A percentile compares a stretch with the other conserved stretches of the same genome.
phyloP scores from a whole-genome alignment of 78 protist genomes.

The Trichosphaerium sp. region DNA sequence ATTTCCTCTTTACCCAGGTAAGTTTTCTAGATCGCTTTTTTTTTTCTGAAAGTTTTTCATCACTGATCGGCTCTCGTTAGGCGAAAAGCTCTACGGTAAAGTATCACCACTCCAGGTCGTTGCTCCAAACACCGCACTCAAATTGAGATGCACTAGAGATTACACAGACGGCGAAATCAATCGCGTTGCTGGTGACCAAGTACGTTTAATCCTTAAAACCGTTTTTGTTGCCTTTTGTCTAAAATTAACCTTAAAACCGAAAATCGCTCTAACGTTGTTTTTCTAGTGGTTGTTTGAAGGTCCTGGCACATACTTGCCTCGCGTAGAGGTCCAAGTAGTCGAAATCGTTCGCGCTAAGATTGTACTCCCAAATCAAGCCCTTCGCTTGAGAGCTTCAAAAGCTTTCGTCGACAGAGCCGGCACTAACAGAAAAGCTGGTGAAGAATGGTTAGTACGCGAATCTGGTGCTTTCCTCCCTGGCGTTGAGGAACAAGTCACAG shows the following conservation, averaged over 20 bases:
- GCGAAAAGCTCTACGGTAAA: slow-evolving; percentile 42
- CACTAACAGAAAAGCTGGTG: slow-evolving; percentile 59
- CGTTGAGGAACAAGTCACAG: slow-evolving; percentile 65
- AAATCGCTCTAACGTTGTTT: too few species aligned
- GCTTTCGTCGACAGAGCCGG: slow-evolving; percentile 22
- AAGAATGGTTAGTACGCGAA: slow-evolving; percentile 67
- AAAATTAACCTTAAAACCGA: too few species aligned
- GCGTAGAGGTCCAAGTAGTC: slow-evolving; percentile 45
- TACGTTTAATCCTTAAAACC: slow-evolving; percentile 34
- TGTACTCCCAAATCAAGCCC: slow-evolving; percentile 53
- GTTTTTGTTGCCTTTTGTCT: slow-evolving; percentile 32
- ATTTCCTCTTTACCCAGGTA: slow-evolving; percentile 84
- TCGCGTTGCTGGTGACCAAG: slow-evolving; percentile 61
- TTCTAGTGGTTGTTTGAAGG: slow-evolving; percentile 76
- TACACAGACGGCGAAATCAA: slow-evolving; percentile 11
- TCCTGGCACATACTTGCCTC: slow-evolving; percentile 53
- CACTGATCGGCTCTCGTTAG: too few species aligned
- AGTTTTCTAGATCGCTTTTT: slow-evolving; percentile 12
- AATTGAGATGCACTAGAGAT: slow-evolving; percentile 62
- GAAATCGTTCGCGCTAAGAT: slow-evolving; percentile 49
- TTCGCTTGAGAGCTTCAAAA: slow-evolving; percentile 61
- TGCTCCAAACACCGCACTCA: slow-evolving; percentile 49
- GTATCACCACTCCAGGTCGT: slow-evolving; percentile 52
- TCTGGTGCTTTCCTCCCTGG: slow-evolving; percentile 55
- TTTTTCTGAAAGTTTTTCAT: background rate